These are phyloP conservation scores for Exophiala xenobiotica DNA, from an alignment of 2,329 filamentous ascomycete genomes.

Conservation along the genomic window DNA sequence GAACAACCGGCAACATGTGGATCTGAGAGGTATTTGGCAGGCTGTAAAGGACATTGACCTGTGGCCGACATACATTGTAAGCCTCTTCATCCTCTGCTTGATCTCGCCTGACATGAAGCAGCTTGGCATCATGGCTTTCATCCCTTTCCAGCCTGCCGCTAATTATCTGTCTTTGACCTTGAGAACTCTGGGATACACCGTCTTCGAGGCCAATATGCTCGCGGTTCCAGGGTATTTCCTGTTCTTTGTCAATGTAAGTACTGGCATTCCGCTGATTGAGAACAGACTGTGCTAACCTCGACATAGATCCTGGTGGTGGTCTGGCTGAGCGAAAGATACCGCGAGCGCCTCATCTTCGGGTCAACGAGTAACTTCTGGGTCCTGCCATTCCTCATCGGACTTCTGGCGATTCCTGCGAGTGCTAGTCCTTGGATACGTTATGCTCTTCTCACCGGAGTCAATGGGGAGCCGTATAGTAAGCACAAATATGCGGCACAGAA, in stretches of 20 bases:
- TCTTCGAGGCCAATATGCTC: slow-evolving; percentile 37
- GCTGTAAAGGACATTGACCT: slow-evolving; percentile 55
- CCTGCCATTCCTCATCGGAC: slow-evolving; percentile 52
- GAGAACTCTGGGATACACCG: slow-evolving; percentile 33
- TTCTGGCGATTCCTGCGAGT: slow-evolving; percentile 47
- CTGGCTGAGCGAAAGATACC: slow-evolving; percentile 53
- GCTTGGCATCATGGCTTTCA: slow-evolving; percentile 38
- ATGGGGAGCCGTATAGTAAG: slow-evolving; percentile 51
- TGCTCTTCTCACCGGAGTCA: slow-evolving; percentile 52
- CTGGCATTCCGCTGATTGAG: slow-evolving; percentile 41
- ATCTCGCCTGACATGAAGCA: slow-evolving; percentile 36
- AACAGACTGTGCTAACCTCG: no score
- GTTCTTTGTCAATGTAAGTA: slow-evolving; percentile 46
- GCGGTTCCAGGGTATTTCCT: slow-evolving; percentile 35
- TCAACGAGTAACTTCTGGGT: slow-evolving; percentile 54
- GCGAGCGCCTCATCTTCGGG: slow-evolving; percentile 54
- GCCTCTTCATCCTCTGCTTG: slow-evolving; percentile 42
- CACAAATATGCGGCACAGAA: slow-evolving; percentile 43
- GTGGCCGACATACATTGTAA: slow-evolving; percentile 53
- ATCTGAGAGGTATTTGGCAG: slow-evolving; percentile 47
- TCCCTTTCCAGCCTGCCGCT: slow-evolving; percentile 51
- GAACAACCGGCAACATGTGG: slow-evolving; percentile 44
- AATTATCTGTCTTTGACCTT: slow-evolving; percentile 59
- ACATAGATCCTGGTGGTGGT: slow-evolving; percentile 49
- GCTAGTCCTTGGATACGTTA: slow-evolving; percentile 53